Base-by-base conservation (phyloP, 805 yeast species). In the Lachancea thermotolerans region DNA sequence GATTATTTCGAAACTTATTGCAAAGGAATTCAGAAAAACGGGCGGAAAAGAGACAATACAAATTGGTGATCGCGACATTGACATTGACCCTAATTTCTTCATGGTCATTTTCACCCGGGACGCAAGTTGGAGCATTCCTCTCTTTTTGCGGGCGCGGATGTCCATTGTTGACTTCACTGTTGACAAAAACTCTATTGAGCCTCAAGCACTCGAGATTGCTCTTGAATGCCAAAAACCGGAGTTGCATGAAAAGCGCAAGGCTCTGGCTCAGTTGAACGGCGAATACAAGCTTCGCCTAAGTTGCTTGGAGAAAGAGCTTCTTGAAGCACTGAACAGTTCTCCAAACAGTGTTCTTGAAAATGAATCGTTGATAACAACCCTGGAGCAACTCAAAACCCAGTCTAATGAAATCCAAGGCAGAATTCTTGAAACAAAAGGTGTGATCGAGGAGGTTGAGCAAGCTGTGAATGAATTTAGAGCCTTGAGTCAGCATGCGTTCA, bases 31-130 rank as follows among this genome's bases (percentile, higher is more conserved):
- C 33, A 72, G 41, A 27, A 68, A 71, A 27, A 70, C 80, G 27
- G 96, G 96, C 2, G 93, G 93, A 0, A 70, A 96, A 38, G 61
- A 69, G 6, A 60, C 85, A 41, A 72, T 88, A 1, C 69, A 67
- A 16, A 53, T 90, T 7, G 91, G 88, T 0, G 72, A 72, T 1
- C 76, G 74, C 33, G 78, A 77, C 4, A 68, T 90, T 41, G 96
- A 87, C 50, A 73, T 78, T 41, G 75, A 90, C 8, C 69, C 79
- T 0, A 72, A 76, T 2, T 89, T 89, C 69, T 68, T 68, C 46
- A 53, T 91, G 33, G 73, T 67, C 34, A 59, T 91, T 34, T 73
- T 78, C 49, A 75, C 96, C 0, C 74, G 72, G 39, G 87, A 85
- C 54, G 68, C 82, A 0, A 59, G 68, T 2, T 62, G 72, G 1